Conservation (phyloP, 192 early-diverging fungal genomes). For the Mortierella antarctica region DNA sequence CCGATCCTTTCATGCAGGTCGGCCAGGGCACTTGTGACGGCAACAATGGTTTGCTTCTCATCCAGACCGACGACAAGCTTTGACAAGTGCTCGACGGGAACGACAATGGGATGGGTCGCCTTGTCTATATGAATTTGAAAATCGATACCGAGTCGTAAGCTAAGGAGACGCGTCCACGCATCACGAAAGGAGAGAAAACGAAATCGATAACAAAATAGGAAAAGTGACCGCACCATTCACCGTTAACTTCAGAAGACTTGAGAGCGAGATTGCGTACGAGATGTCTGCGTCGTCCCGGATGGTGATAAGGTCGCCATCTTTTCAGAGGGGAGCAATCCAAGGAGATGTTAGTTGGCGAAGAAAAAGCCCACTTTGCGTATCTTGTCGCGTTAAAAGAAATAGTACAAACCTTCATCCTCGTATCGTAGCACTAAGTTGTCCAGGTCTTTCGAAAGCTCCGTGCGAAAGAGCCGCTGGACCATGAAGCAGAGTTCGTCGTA, state of each 20-base stretch:
- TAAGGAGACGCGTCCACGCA: neutral
- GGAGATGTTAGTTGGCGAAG: neutral
- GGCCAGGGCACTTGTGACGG: constrained; percentile 19
- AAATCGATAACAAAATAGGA: constrained; percentile 2
- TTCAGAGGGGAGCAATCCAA: neutral
- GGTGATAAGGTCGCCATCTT: constrained; percentile 63
- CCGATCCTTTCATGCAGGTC: constrained; percentile 45
- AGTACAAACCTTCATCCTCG: constrained; percentile 53
- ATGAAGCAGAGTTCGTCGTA: constrained; percentile 65
- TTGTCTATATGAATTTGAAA: constrained; percentile 14
- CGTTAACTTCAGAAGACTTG: constrained; percentile 58
- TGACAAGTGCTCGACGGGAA: constrained; percentile 19
- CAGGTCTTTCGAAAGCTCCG: constrained; percentile 38
- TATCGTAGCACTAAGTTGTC: constrained; percentile 61
- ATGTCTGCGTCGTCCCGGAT: constrained; percentile 64
- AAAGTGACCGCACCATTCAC: constrained; percentile 47
- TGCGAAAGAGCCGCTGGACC: constrained; percentile 57
- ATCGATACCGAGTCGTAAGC: neutral
- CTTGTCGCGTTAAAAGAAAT: neutral
- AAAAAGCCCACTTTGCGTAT: neutral
- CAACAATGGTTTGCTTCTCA: constrained; percentile 40
- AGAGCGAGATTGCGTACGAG: constrained; percentile 57
- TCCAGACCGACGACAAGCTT: constrained; percentile 15
- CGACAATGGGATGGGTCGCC: constrained; percentile 28
- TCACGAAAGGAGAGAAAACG: neutral